A percentile compares a stretch with the other conserved stretches of the same genome.
Conservation (phyloP, 1,284 basidiomycete genomes). For the Malassezia furfur region DNA sequence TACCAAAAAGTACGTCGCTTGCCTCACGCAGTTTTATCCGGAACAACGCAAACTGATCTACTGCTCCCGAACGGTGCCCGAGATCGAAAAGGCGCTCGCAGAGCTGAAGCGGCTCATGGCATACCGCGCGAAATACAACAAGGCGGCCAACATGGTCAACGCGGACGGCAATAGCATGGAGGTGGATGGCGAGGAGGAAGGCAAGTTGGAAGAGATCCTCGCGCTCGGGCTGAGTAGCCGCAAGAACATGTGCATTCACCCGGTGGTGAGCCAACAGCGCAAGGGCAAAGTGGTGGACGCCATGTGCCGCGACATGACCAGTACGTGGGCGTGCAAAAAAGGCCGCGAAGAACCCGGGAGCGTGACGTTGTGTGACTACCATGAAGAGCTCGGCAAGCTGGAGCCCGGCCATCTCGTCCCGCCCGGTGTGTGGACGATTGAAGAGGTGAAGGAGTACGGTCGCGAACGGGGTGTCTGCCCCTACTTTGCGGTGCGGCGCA, state of each 20-base stretch:
- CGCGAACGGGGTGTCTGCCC: constrained; percentile 79
- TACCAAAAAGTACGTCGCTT: constrained; percentile 72
- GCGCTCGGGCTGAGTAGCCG: constrained; percentile 88
- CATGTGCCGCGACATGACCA: constrained; percentile 88
- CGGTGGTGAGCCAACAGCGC: constrained; percentile 90
- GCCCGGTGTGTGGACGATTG: constrained; percentile 83
- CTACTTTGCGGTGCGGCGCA: constrained; percentile 90
- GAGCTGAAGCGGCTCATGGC: constrained; percentile 91
- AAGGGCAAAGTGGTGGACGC: constrained; percentile 97
- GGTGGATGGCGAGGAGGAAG: constrained; percentile 57
- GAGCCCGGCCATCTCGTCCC: constrained; percentile 79
- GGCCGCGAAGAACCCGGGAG: constrained; percentile 80
- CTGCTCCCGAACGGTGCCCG: constrained; percentile 98
- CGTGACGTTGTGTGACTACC: constrained; percentile 84
- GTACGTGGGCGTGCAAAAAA: constrained; percentile 71
- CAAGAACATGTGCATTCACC: constrained; percentile 93
- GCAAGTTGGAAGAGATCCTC: constrained; percentile 57
- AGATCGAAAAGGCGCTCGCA: constrained; percentile 95
- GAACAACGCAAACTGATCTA: constrained; percentile 90
- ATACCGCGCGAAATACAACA: constrained; percentile 56
- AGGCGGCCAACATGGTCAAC: constrained; percentile 48
- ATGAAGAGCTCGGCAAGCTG: constrained; percentile 73
- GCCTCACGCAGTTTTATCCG: constrained; percentile 65
- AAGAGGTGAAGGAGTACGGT: constrained; percentile 82
- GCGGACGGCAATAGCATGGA: constrained; percentile 57